phyloP scores from a whole-genome alignment of 75 land plant genomes.

The Pseudotsuga menziesii region DNA sequence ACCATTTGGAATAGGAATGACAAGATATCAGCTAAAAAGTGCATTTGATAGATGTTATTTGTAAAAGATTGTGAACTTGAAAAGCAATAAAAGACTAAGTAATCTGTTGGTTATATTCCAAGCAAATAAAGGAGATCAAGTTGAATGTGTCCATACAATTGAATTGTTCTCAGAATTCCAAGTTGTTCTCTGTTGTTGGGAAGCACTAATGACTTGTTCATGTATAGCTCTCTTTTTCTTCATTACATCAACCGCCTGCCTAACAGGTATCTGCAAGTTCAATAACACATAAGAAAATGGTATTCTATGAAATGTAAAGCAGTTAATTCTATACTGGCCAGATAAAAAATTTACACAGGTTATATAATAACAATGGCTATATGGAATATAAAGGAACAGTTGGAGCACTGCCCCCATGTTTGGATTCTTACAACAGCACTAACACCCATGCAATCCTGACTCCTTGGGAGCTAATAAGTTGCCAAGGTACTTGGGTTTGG shows the following conservation, averaged over 20 bases:
- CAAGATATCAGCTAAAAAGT: not conserved
- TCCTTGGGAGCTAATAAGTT: too few species aligned
- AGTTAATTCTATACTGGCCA: not conserved
- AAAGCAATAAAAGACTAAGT: not conserved
- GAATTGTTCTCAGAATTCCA: slow-evolving; percentile 6
- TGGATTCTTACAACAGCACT: too few species aligned
- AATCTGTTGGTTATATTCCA: not conserved
- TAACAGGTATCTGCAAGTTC: slow-evolving; percentile 40
- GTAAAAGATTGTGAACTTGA: not conserved
- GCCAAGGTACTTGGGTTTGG: too few species aligned
- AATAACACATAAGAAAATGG: slow-evolving; percentile 1
- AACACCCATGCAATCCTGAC: too few species aligned
- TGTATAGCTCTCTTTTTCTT: slow-evolving; percentile 89
- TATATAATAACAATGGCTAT: not conserved
- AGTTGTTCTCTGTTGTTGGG: slow-evolving; percentile 45
- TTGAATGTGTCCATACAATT: not conserved
- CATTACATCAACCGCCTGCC: slow-evolving; percentile 90
- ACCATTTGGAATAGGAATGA: not conserved
- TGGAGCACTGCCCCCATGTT: too few species aligned
- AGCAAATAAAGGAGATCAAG: not conserved
- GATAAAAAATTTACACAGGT: not conserved
- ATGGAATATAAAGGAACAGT: too few species aligned
- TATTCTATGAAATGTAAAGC: not conserved
- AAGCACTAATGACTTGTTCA: slow-evolving; percentile 62
- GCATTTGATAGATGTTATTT: not conserved